Conservation (phyloP, 176 grass and related monocot species). For the Cenchrus americanus region DNA sequence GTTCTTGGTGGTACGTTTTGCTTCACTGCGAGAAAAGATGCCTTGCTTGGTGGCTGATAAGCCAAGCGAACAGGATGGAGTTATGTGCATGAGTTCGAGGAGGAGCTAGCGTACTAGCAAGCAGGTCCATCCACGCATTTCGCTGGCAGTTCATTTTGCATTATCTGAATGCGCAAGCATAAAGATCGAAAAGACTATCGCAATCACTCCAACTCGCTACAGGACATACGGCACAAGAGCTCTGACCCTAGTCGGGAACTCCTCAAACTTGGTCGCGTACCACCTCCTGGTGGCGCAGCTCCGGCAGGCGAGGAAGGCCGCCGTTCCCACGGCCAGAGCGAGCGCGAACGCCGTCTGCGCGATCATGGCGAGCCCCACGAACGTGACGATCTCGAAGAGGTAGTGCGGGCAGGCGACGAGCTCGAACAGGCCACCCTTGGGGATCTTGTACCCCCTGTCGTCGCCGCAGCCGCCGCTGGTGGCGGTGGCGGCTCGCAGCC, state of each 20-base stretch:
- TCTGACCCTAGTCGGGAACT: conserved; percentile 55
- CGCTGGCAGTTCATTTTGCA: too few relatives aligned
- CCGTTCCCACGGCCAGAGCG: conserved; percentile 38
- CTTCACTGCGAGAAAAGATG: too few relatives aligned
- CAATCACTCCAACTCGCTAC: conserved; percentile 7
- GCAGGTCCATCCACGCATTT: too few relatives aligned
- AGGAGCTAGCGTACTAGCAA: too few relatives aligned
- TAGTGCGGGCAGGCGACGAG: conserved; percentile 75
- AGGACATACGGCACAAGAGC: conserved; percentile 70
- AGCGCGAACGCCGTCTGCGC: conserved; percentile 54
- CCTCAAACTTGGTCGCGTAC: conserved; percentile 70
- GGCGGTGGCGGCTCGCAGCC: conserved; percentile 28
- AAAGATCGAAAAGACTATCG: too few relatives aligned
- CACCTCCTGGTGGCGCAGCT: conserved; percentile 68
- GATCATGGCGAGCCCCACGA: conserved; percentile 69
- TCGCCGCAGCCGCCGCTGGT: neutral
- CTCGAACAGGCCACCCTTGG: conserved; percentile 62
- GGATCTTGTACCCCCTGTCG: conserved; percentile 64
- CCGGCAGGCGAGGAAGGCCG: conserved; percentile 62
- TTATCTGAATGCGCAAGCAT: too few relatives aligned
- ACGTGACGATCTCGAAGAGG: conserved; percentile 72
- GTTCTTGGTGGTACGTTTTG: too few relatives aligned
- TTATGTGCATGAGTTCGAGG: too few relatives aligned
- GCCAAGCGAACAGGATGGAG: too few relatives aligned
- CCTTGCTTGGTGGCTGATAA: too few relatives aligned